Base-by-base conservation (phyloP, 805 yeast genomes). In the Candida berthetii region DNA sequence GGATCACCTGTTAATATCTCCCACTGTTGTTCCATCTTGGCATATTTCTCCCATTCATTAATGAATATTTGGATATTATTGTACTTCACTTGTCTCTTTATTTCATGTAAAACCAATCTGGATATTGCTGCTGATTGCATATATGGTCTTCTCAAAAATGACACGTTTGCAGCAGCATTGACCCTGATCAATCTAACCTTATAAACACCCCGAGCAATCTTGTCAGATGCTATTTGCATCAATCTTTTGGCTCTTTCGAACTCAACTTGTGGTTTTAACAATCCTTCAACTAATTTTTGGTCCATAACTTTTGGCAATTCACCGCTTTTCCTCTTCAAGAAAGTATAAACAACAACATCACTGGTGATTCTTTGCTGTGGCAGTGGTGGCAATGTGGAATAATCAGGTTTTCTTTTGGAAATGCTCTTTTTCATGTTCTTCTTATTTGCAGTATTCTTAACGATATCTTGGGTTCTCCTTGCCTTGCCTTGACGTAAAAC, bases 221-320 rank as follows among this genome's bases (percentile, higher is more conserved):
- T 42, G 17, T 27, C 19, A 6, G 28, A 29, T 3, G 43, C 40
- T 15, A 41, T 39, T 3, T 36, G 6, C 1, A 51, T 20, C 17
- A 48, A 49, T 25, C 44, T 10, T 35, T 36, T 13, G 1, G 58
- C 50, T 19, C 57, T 27, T 11, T 38, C 35, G 38, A 45, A 49
- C 4, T 53, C 27, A 15, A 57, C 55, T 36, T 50, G 54, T 3
- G 53, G 57, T 31, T 38, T 46, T 10, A 46, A 42, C 22, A 46
- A 37, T 19, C 38, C 38, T 9, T 35, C 41, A 39, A 34, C 17
- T 5, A 51, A 41, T 27, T 14, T 3, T 2, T 51, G 52, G 36
- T 54, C 58, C 22, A 53, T 45, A 4, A 24, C 19, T 14, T 22
- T 18, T 3, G 58, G 58, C 3, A 57, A 29, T 11, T 32, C 29